These are phyloP conservation scores for Mycena maculata DNA, from an alignment of 768 basidiomycete genomes.

Conservation along the genomic window DNA sequence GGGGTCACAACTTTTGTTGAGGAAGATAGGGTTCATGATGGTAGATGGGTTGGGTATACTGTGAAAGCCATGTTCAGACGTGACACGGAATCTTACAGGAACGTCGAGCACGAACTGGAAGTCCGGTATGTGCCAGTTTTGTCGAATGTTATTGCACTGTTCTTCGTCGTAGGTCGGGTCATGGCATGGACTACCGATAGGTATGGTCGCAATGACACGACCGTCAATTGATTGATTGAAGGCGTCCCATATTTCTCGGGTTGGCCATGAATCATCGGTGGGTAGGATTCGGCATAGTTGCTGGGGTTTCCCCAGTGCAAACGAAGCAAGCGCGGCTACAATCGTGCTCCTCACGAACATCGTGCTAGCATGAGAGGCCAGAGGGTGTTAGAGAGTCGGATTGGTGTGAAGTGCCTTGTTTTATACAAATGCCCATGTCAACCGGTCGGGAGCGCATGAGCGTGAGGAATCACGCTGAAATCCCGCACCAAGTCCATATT, in stretches of 20 bases:
- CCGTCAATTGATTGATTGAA: slow-evolving; percentile 27
- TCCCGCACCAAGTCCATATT: no score
- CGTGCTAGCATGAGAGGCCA: slow-evolving; percentile 14
- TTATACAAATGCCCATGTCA: no score
- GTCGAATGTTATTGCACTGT: slow-evolving; percentile 15
- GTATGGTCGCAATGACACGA: slow-evolving; percentile 26
- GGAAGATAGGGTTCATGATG: slow-evolving; percentile 33
- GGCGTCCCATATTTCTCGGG: slow-evolving; percentile 22
- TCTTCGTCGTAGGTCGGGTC: slow-evolving; percentile 22
- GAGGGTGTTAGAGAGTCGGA: slow-evolving; percentile 12
- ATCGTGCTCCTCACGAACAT: slow-evolving; percentile 16
- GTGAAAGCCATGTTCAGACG: not conserved
- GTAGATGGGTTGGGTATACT: slow-evolving; percentile 25
- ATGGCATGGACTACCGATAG: slow-evolving; percentile 28
- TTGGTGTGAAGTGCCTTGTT: not conserved
- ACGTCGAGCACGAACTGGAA: slow-evolving; percentile 29
- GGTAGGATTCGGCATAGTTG: slow-evolving; percentile 26
- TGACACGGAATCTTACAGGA: slow-evolving; percentile 1
- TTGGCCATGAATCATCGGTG: slow-evolving; percentile 27
- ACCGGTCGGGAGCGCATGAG: no score
- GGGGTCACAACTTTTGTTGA: slow-evolving; percentile 39
- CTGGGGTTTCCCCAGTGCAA: slow-evolving; percentile 13
- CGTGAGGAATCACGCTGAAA: no score
- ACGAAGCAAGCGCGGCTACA: slow-evolving; percentile 13
- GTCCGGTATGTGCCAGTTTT: slow-evolving; percentile 26